These are phyloP conservation scores for Botrytis galanthina DNA, from an alignment of 2,329 filamentous ascomycete species.

Conservation along the genomic window DNA sequence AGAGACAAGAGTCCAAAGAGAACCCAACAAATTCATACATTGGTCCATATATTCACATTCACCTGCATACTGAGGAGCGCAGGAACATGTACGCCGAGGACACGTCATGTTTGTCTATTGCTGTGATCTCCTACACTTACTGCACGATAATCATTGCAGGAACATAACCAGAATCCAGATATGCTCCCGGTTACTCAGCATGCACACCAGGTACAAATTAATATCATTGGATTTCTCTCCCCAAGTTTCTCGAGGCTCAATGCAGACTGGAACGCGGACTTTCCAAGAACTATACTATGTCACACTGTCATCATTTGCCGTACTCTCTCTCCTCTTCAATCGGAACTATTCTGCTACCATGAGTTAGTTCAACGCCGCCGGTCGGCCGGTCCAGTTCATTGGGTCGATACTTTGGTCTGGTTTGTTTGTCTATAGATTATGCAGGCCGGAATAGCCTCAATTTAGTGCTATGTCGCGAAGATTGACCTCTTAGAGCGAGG, in stretches of 20 bases:
- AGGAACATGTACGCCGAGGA: neutral
- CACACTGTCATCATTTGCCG: neutral
- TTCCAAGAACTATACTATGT: neutral
- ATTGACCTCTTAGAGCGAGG: neutral
- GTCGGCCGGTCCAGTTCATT: constrained; percentile 11
- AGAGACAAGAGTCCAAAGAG: neutral
- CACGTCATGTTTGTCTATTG: constrained; percentile 7
- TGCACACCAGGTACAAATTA: neutral
- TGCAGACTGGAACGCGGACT: neutral
- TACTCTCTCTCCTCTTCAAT: neutral
- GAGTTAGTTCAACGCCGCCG: neutral
- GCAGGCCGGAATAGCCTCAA: constrained; percentile 2
- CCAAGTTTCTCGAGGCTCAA: neutral
- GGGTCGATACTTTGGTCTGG: neutral
- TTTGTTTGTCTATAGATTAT: neutral
- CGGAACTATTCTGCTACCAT: neutral
- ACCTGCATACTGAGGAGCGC: constrained; percentile 5
- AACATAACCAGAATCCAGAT: constrained; percentile 2
- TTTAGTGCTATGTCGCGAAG: neutral
- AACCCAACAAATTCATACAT: neutral
- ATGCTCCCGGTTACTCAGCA: neutral
- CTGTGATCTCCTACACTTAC: neutral
- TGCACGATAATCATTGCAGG: constrained; percentile 17
- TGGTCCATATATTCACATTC: neutral
- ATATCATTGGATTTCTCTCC: neutral